Conservation (phyloP, 345 rosid species). For the Luvunga scandens region DNA sequence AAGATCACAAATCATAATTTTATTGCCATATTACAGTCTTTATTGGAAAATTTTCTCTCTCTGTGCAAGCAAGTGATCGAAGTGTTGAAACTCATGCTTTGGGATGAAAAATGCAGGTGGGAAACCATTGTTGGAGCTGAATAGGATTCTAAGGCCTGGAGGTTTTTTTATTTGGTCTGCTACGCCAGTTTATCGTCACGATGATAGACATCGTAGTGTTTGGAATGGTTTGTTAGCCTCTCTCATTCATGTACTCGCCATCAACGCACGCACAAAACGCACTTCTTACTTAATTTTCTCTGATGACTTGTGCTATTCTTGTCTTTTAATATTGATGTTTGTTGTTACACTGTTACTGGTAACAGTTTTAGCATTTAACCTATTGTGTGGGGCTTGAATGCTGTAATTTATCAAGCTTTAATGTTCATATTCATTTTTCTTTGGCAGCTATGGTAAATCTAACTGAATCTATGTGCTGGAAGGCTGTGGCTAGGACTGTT, state of each 20-base stretch:
- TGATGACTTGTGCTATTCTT: background rate
- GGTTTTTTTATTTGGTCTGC: conserved; percentile 98
- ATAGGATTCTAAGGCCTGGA: conserved; percentile 89
- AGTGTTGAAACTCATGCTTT: conserved; percentile 8
- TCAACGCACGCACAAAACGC: background rate
- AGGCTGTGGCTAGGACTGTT: conserved; percentile 54
- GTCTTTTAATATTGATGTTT: background rate
- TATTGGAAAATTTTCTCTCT: background rate
- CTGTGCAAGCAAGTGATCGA: background rate
- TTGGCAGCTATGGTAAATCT: conserved; percentile 73
- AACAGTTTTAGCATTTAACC: background rate
- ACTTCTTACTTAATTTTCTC: background rate
- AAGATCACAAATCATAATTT: background rate
- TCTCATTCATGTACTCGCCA: background rate
- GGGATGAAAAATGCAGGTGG: conserved; percentile 62
- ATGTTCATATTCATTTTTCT: conserved; percentile 7
- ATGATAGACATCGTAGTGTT: conserved; percentile 59
- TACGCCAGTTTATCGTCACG: conserved; percentile 73
- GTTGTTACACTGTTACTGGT: background rate
- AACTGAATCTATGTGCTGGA: conserved; percentile 85
- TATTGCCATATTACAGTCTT: background rate
- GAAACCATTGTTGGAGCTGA: conserved; percentile 86
- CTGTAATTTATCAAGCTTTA: conserved; percentile 9
- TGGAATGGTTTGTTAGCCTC: conserved; percentile 55
- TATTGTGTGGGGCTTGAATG: background rate